Percentiles rank a stretch among this genome's conserved stretches.
These are phyloP conservation scores for Rhizopogon vinicolor DNA, from an alignment of 768 basidiomycete species.

Conservation along the genomic window DNA sequence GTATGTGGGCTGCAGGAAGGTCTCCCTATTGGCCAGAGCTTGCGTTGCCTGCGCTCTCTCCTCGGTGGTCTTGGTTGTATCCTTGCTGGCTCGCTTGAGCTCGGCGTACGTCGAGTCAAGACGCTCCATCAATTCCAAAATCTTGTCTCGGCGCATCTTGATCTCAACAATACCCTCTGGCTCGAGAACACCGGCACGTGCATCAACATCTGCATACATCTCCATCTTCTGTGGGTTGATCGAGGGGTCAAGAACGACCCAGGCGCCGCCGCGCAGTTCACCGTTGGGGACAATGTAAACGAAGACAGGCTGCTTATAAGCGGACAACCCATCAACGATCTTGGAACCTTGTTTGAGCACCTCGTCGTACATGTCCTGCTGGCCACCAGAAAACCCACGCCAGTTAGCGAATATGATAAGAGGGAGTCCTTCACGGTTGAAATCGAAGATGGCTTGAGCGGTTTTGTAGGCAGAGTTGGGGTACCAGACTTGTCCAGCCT, in stretches of 20 bases:
- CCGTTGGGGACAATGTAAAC: constrained; percentile 99
- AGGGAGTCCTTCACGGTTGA: constrained; percentile 94
- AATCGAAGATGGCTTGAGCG: constrained; percentile 98
- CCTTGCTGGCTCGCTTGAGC: constrained; percentile 78
- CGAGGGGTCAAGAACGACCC: constrained; percentile 98
- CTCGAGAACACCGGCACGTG: constrained; percentile 94
- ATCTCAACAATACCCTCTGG: constrained; percentile 98
- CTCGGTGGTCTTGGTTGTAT: constrained; percentile 65
- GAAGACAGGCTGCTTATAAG: constrained; percentile 96
- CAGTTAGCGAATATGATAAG: constrained; percentile 99
- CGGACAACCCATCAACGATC: constrained; percentile 96
- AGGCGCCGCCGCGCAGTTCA: constrained; percentile 97
- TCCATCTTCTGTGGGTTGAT: constrained; percentile 98
- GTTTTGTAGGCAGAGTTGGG: constrained; percentile 99
- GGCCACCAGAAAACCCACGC: constrained; percentile 99
- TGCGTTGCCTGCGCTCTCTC: constrained; percentile 68
- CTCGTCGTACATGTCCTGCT: constrained; percentile 99
- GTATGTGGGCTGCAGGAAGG: constrained; percentile 81
- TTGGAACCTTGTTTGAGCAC: constrained; percentile 96
- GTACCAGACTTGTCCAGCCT: constrained; percentile 99
- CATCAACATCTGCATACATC: constrained; percentile 97
- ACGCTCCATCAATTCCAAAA: constrained; percentile 87
- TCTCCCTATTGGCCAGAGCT: constrained; percentile 72
- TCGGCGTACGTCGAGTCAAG: constrained; percentile 79
- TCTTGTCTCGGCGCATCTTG: constrained; percentile 95